Conservation (phyloP, 2,329 filamentous ascomycete genomes). For the Amylocarpus encephaloides region DNA sequence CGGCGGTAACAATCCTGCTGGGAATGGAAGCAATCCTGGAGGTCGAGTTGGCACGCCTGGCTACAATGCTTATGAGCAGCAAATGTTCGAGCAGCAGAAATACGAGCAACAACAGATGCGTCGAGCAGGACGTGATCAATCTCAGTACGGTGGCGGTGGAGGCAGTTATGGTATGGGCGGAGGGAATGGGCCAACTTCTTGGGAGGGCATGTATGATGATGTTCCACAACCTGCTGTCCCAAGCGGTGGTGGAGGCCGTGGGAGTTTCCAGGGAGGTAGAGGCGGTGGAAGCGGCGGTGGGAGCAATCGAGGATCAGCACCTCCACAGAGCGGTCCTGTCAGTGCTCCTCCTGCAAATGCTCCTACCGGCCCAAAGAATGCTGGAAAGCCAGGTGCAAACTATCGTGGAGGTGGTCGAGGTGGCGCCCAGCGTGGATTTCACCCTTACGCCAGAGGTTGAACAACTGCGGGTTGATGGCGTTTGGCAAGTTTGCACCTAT, state of each 20-base stretch:
- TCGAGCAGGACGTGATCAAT: conserved; percentile 34
- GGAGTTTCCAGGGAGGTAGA: conserved; percentile 14
- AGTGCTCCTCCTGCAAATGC: conserved; percentile 70
- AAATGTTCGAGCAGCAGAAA: conserved; percentile 71
- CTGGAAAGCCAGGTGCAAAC: conserved; percentile 83
- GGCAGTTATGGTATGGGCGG: conserved; percentile 43
- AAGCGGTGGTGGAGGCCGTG: conserved; percentile 23
- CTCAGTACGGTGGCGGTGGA: conserved; percentile 28
- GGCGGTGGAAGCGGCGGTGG: conserved; percentile 21
- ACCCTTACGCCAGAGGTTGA: conserved; percentile 57
- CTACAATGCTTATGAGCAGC: conserved; percentile 59
- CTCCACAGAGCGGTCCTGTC: conserved; percentile 30
- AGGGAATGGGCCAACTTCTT: conserved; percentile 68
- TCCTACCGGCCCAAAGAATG: conserved; percentile 93
- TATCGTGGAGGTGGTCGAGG: conserved; percentile 86
- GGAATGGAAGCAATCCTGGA: conserved; percentile 36
- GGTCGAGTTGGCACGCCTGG: conserved; percentile 36
- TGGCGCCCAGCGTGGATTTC: conserved; percentile 62
- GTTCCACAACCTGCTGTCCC: conserved; percentile 71
- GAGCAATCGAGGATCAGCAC: conserved; percentile 29
- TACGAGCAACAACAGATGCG: conserved; percentile 61
- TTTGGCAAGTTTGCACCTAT: not conserved
- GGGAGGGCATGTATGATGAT: conserved; percentile 98
- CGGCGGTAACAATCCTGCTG: conserved; percentile 19
- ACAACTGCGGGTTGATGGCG: not conserved